Evolutionary conservation across 441 rosid genomes (phyloP), one percentile per base, ranked within the genome.

Genomic region (Theobroma grandiflorum): DNA sequence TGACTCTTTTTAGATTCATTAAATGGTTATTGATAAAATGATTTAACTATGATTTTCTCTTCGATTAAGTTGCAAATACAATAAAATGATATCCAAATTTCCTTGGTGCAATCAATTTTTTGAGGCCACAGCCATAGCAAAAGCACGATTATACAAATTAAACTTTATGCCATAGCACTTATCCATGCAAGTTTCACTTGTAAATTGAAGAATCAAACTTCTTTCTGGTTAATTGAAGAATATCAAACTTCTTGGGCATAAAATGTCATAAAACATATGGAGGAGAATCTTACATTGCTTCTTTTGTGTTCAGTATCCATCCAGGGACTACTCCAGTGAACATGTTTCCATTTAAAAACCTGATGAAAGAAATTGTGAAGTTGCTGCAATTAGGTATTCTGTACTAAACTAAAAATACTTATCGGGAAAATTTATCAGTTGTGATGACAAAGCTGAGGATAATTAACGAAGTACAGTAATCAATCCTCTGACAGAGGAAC

Each of bases 311-410:
- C 50, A 65, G 8, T 65, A 89, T 85, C 90, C 92, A 91, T 10
- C 0, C 4, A 65, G 95, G 94, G 7, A 89, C 82, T 40, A 5
- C 1, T 63, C 92, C 92, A 18, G 20, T 85, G 40, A 93, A 86
- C 78, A 62, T 70, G 82, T 93, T 93, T 78, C 90, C 85, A 43
- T 91, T 90, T 31, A 91, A 84, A 74, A 85, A 86, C 70, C 95
- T 90, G 35, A 50, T 6, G 43, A 58, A 71, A 47, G 62, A 42
- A 58, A 78, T 38, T 64, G 82, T 33, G 4, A 38, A 31, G 69
- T 26, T 14, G 37, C 4, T 2, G 8, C 33, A 22, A 47, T 69
- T 69, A 69, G 57, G 47, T 31, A 26, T 9, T 50, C 35, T 22
- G 63, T 35, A 20, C 1, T 6, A 55, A 53, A 55, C 31, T n/a